Evolutionary conservation across 176 grass and related monocot species (phyloP).

Genomic region (Triticum monococcum): DNA sequence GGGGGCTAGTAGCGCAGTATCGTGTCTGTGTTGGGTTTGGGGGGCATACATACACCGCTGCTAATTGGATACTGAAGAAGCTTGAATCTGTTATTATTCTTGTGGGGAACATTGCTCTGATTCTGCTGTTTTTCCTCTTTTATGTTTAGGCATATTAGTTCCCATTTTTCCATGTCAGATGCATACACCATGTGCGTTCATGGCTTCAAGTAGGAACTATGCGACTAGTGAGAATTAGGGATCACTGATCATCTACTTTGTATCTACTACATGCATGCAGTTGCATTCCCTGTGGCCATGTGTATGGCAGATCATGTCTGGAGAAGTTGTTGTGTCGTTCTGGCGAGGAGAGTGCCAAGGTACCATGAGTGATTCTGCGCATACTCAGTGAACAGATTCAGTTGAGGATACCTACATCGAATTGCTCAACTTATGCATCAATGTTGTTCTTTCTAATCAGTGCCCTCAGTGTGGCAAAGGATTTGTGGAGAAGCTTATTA

Average conservation of each 20-base stretch:
- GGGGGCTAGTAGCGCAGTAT: no score
- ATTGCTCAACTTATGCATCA: background rate
- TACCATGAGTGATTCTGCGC: background rate
- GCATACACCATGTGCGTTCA: background rate
- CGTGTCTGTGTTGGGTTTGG: no score
- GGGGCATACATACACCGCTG: no score
- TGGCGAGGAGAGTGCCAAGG: background rate
- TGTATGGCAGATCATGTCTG: background rate
- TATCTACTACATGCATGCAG: background rate
- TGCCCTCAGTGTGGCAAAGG: conserved; percentile 55
- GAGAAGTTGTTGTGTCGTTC: background rate
- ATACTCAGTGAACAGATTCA: background rate
- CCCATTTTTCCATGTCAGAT: background rate
- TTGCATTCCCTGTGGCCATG: background rate
- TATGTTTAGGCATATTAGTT: background rate
- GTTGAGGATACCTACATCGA: background rate
- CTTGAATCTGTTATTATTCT: no score
- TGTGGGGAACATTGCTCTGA: no score
- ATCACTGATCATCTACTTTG: background rate
- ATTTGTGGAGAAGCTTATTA: conserved; percentile 38
- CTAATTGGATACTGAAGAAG: no score
- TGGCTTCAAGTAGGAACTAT: background rate
- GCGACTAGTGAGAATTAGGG: background rate
- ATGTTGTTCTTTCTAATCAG: conserved; percentile 9
- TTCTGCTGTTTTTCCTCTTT: no score